Conservation (phyloP, 2,329 filamentous ascomycete species). For the Aspergillus ochraceoroseus region DNA sequence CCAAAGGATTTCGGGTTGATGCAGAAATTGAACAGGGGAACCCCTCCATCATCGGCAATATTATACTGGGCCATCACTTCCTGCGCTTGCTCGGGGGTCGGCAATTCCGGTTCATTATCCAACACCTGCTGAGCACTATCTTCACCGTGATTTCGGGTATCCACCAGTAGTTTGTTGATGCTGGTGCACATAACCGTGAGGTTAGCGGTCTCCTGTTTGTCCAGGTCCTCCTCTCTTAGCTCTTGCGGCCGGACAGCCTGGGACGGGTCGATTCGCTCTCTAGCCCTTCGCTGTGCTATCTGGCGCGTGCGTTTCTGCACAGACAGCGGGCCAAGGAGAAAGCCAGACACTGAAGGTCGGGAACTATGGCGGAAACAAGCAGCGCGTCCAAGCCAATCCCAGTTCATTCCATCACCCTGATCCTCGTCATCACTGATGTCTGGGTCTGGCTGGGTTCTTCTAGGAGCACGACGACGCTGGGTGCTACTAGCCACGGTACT, state of each 20-base stretch:
- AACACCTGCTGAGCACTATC: slow-evolving; percentile 47
- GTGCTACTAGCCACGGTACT: slow-evolving; percentile 43
- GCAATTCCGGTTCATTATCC: slow-evolving; percentile 26
- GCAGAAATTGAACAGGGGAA: slow-evolving; percentile 79
- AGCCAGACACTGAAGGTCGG: slow-evolving; percentile 72
- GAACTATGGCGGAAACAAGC: slow-evolving; percentile 69
- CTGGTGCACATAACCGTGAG: slow-evolving; percentile 72
- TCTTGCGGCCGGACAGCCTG: slow-evolving; percentile 72
- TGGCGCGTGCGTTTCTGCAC: slow-evolving; percentile 78
- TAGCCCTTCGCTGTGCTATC: slow-evolving; percentile 63
- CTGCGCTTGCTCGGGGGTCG: slow-evolving; percentile 38
- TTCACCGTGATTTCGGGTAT: slow-evolving; percentile 44
- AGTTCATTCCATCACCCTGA: slow-evolving; percentile 74
- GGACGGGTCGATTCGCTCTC: slow-evolving; percentile 60
- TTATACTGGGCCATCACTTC: slow-evolving; percentile 61
- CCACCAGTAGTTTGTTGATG: slow-evolving; percentile 60
- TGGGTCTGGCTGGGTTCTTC: slow-evolving; percentile 38
- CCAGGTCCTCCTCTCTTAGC: slow-evolving; percentile 67
- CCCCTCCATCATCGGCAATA: slow-evolving; percentile 63
- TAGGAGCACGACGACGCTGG: slow-evolving; percentile 40
- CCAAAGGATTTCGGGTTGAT: slow-evolving; percentile 87
- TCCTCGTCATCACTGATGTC: slow-evolving; percentile 64
- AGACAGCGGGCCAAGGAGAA: slow-evolving; percentile 82
- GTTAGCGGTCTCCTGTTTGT: slow-evolving; percentile 71
- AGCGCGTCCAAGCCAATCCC: slow-evolving; percentile 73